Evolutionary conservation across 2,329 filamentous ascomycete species (phyloP).

Genomic region (Calonectria honghensis): DNA sequence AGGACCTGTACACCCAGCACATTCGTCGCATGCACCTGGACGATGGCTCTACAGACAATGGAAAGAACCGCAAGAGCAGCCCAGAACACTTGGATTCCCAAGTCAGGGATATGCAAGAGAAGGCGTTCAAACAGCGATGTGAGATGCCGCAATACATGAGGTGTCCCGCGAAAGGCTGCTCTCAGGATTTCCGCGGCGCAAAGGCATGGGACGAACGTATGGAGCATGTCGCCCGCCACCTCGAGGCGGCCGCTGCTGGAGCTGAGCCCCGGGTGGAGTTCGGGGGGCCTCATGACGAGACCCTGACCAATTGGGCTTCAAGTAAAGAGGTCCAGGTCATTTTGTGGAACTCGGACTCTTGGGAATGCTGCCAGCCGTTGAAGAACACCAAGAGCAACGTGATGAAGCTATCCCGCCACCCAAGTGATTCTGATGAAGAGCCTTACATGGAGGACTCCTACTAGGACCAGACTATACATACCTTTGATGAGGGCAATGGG

Average conservation of each 20-base stretch:
- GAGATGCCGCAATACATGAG: conserved; percentile 74
- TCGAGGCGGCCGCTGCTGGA: conserved; percentile 71
- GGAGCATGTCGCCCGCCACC: conserved; percentile 90
- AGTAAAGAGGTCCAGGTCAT: conserved; percentile 62
- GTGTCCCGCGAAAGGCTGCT: conserved; percentile 80
- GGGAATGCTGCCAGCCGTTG: conserved; percentile 60
- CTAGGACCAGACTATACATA: background rate
- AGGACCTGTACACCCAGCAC: conserved; percentile 94
- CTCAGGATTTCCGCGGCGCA: conserved; percentile 73
- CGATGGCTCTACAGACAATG: conserved; percentile 58
- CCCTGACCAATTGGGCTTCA: conserved; percentile 65
- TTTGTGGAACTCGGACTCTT: conserved; percentile 50
- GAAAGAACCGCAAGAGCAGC: conserved; percentile 60
- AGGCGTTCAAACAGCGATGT: conserved; percentile 78
- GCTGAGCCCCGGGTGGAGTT: conserved; percentile 59
- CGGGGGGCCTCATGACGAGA: conserved; percentile 62
- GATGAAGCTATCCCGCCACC: conserved; percentile 34
- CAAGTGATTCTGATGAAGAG: background rate
- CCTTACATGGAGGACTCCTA: background rate
- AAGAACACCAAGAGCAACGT: conserved; percentile 44
- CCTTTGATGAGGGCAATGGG: background rate
- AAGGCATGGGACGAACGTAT: conserved; percentile 87
- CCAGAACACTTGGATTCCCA: conserved; percentile 68
- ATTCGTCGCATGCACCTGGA: conserved; percentile 88
- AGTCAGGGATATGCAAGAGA: conserved; percentile 73